phyloP scores from a whole-genome alignment of 1,284 basidiomycete species.

The Ustilago sp. region DNA sequence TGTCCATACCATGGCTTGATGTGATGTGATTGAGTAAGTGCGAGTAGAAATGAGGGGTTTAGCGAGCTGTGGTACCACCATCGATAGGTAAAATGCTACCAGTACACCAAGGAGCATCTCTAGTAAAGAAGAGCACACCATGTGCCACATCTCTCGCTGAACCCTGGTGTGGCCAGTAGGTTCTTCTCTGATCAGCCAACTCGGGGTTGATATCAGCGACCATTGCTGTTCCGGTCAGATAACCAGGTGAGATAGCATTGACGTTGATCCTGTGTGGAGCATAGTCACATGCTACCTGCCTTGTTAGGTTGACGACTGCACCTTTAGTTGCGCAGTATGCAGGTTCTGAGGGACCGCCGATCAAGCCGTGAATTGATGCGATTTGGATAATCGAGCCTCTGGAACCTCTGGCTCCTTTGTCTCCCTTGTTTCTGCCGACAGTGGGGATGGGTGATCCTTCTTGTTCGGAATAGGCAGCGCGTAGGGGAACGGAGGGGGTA shows the following conservation, averaged over 20 bases:
- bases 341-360: slow-evolving; percentile 48
- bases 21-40: background rate
- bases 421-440: slow-evolving; percentile 25
- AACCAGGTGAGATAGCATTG: slow-evolving; percentile 51
- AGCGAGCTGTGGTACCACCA: slow-evolving; percentile 52
- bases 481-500: slow-evolving; percentile 18
- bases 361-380: slow-evolving; percentile 47
- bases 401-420: slow-evolving; percentile 46
- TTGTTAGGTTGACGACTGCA: slow-evolving; percentile 46
- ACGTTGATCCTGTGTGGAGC: slow-evolving; percentile 48
- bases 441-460: slow-evolving; percentile 29
- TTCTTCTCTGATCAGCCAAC: slow-evolving; percentile 24
- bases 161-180: slow-evolving; percentile 51
- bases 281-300: slow-evolving; percentile 51
- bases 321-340: slow-evolving; percentile 49
- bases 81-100: slow-evolving; percentile 52
- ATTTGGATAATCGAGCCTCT: slow-evolving; percentile 51
- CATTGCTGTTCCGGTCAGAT: slow-evolving; percentile 47
- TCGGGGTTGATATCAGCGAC: slow-evolving; percentile 36
- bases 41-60: background rate
- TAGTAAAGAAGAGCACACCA: slow-evolving; percentile 45
- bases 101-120: slow-evolving; percentile 50
- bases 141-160: slow-evolving; percentile 43
- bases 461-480: slow-evolving; percentile 16
- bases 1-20: background rate